These are phyloP conservation scores for Moricandia arvensis DNA, from an alignment of 345 rosid species.

Conservation along the genomic window DNA sequence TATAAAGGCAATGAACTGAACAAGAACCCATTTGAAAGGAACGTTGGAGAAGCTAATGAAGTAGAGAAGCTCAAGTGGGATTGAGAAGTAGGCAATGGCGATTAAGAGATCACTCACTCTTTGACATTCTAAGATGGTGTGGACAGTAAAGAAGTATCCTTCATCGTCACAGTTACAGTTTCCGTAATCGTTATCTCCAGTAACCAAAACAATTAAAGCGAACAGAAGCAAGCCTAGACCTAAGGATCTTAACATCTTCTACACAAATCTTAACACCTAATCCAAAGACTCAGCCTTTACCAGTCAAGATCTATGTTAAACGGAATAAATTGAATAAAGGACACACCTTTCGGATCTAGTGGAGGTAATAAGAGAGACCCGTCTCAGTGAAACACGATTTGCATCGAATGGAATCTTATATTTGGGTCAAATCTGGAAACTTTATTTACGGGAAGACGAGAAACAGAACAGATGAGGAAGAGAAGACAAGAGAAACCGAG, in stretches of 20 bases:
- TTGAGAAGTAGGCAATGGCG: slow-evolving; percentile 89
- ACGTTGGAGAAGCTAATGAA: slow-evolving; percentile 84
- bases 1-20: slow-evolving; percentile 80
- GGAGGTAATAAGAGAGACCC: slow-evolving; percentile 20
- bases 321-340: neutral
- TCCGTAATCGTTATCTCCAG: slow-evolving; percentile 55
- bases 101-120: slow-evolving; percentile 89
- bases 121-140: slow-evolving; percentile 74
- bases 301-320: too few relatives aligned
- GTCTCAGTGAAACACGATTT: slow-evolving; percentile 19
- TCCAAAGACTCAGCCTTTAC: too few relatives aligned
- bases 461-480: slow-evolving; percentile 26
- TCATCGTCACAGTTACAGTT: slow-evolving; percentile 89
- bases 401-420: slow-evolving; percentile 11
- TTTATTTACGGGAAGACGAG: neutral
- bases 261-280: neutral
- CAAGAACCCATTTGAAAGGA: slow-evolving; percentile 97
- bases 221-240: slow-evolving; percentile 52
- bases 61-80: slow-evolving; percentile 90
- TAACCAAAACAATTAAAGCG: slow-evolving; percentile 44
- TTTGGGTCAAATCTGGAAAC: slow-evolving; percentile 13
- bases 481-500: slow-evolving; percentile 23
- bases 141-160: slow-evolving; percentile 58
- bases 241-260: slow-evolving; percentile 60
- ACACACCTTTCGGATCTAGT: slow-evolving; percentile 28